Evolutionary conservation across 305 asterid species (phyloP).

Genomic region (Rubia tinctorum): DNA sequence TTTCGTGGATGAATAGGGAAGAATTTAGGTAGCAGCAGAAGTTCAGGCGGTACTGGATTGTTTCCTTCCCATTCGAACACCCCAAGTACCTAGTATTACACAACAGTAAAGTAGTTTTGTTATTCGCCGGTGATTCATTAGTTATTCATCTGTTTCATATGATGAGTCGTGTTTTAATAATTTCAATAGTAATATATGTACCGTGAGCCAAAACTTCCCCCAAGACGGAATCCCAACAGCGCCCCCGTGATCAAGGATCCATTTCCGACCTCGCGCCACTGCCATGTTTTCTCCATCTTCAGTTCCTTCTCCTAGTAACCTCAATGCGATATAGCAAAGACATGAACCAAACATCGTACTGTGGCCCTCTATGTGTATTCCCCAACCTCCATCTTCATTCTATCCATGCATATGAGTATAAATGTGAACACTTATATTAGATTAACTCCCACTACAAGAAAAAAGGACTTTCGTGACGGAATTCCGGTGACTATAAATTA

Average conservation of each 20-base stretch:
- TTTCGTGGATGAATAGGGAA: constrained; percentile 33
- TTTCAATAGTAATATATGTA: too few species aligned
- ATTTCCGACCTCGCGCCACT: constrained; percentile 34
- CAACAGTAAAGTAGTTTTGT: too few species aligned
- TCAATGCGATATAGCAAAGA: constrained; percentile 33
- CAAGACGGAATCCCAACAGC: constrained; percentile 49
- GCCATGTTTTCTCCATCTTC: constrained; percentile 34
- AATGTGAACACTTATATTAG: too few species aligned
- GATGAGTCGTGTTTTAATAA: too few species aligned
- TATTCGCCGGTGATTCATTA: too few species aligned
- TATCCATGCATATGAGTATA: constrained; percentile 11
- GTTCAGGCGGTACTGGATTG: constrained; percentile 29
- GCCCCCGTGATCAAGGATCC: constrained; percentile 64
- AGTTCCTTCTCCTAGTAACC: constrained; percentile 47
- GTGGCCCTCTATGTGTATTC: constrained; percentile 45
- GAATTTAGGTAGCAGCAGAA: constrained; percentile 22
- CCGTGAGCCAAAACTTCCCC: constrained; percentile 57
- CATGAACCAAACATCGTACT: constrained; percentile 47
- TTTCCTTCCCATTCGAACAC: constrained; percentile 28
- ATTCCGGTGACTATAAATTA: too few species aligned
- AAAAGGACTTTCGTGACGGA: too few species aligned
- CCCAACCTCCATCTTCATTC: constrained; percentile 72
- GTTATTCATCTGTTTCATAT: too few species aligned
- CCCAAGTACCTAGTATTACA: constrained; percentile 19
- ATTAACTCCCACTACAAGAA: too few species aligned